Base-by-base conservation (phyloP, 1,139 yeast species). In the Candida mesenterica region DNA sequence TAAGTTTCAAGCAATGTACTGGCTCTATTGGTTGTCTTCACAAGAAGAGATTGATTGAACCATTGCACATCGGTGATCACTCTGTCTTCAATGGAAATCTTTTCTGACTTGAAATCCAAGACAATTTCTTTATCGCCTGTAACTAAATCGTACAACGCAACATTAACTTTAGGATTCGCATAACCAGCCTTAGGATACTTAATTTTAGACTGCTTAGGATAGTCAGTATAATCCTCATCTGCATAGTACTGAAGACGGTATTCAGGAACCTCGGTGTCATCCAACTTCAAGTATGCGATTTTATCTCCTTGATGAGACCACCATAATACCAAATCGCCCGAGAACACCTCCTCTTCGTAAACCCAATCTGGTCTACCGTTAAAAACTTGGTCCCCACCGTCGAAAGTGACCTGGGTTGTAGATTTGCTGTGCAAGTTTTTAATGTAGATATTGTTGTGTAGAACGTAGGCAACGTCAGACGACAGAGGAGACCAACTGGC, bases 351-450 rank as follows among this genome's bases (percentile, higher is more conserved):
- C 47, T 77, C 82, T 50, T 77, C 82, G 44, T 77, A 77, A 7
- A 77, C 80, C 82, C 82, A 77, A 48, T 77, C 82, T 1, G 82
- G 79, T 38, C 70, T 70, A 15, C 82, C 82, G 43, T 77, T 65
- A 49, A 76, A 75, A 3, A 75, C 58, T 34, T 74, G 65, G 3
- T 54, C 61, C 18, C 71, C 61, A 2, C 82, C 82, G 47, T 77
- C 82, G 36, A 38, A 45, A 1, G 82, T 75, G 4, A 76, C 58
- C 40, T 65, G 71, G 1, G 50, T 48, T n/a, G 54, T 46, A 5
- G 15, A 17, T 9, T 36, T 41, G 8, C 40, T 36, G 1, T 23
- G 38, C 22, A 64, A 38, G 32, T 52, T 41, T 37, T 59, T 60
- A 24, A 68, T 44, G 44, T 52, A 69, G 6, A 70, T 54, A 43